Conservation (phyloP, 768 basidiomycete genomes). For the Macrolepiota fuliginosa region DNA sequence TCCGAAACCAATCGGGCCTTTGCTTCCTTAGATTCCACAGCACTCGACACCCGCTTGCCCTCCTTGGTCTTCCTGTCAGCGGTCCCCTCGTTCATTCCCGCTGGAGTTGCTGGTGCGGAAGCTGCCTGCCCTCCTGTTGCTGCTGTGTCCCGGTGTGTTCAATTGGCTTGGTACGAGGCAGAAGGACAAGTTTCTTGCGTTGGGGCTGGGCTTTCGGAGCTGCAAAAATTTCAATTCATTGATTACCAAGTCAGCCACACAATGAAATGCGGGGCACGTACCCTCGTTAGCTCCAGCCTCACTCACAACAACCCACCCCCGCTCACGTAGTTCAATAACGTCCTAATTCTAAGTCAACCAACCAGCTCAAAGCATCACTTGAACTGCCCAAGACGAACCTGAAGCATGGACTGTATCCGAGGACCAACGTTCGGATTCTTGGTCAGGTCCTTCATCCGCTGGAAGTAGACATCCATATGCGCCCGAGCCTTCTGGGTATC, state of each 20-base stretch:
- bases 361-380: not conserved
- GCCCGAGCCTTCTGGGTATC: slow-evolving; percentile 80
- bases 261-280: no score
- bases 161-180: no score
- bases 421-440: slow-evolving; percentile 75
- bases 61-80: no score
- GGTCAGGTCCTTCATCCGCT: slow-evolving; percentile 80
- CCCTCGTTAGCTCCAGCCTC: slow-evolving; percentile 1
- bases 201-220: no score
- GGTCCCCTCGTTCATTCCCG: no score
- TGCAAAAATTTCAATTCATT: no score
- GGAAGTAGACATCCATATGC: slow-evolving; percentile 93
- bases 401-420: slow-evolving; percentile 94
- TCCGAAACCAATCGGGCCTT: slow-evolving; percentile 77
- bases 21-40: slow-evolving; percentile 78
- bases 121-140: no score
- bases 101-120: no score
- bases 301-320: slow-evolving; percentile 77
- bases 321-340: slow-evolving; percentile 82
- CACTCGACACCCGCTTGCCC: slow-evolving; percentile 66
- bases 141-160: no score
- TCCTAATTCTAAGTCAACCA: slow-evolving; percentile 52
- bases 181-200: no score
- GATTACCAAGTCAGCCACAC: no score
- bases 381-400: slow-evolving; percentile 50